Evolutionary conservation across 306 rosid species (phyloP), one percentile per base, ranked within the genome.

Genomic region (Cicer cuneatum): DNA sequence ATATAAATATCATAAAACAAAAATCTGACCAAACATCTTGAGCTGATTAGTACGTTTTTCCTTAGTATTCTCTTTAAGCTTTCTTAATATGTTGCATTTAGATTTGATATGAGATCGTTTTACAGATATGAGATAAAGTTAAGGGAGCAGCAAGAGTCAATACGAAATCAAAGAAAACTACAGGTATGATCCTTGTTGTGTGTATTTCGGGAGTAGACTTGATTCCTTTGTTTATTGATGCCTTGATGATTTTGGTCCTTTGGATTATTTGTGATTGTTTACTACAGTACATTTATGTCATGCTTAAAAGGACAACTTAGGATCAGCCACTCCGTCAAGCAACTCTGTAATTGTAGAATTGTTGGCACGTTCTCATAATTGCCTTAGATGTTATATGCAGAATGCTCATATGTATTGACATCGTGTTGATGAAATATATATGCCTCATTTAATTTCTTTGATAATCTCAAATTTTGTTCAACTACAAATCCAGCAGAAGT

Each of bases 61-160:
- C 14, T 9, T 10, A 60, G 37, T 45, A 19, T 49, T 74, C 71
- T 74, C 64, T 70, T 80, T 40, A 38, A 61, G 14, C 38, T 67
- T 7, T 71, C 63, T 72, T 77, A 42, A 19, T 38, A 35, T 14
- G 29, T 71, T 65, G 67, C 70, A 39, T 79, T 77, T 68, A 48
- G 74, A 49, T 49, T 60, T 84, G 72, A 63, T 73, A 64, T 56
- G 48, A 52, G 72, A 40, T 66, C 67, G 21, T 82, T 72, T 76
- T 76, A 76, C 87, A 94, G 99, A 73, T 94, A 92, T 71, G 93
- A 94, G 83, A 94, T 94, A 12, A 94, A 94, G 85, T 7, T 92
- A 76, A 88, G 93, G 85, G 97, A 92, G 87, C 99, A 94, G 79
- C 97, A 94, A 52, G 99, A 87, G 85, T 67, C 56, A 45, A 81